Base-by-base conservation (phyloP, 345 rosid species). In the Hibiscus syriacus region DNA sequence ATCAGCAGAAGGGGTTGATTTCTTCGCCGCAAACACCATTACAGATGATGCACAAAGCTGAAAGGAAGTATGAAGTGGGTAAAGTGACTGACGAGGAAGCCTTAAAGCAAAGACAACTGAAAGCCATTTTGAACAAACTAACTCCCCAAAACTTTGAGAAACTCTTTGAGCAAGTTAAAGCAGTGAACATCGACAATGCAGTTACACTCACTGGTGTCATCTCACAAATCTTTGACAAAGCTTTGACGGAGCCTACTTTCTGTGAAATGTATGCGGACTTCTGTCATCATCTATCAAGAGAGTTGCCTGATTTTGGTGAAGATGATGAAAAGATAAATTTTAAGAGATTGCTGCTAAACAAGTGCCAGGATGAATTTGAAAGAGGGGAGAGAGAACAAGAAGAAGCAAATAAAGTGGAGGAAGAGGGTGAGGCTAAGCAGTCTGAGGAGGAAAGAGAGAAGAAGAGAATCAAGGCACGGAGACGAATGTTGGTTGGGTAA, bases 341-440 rank as follows among this genome's bases (percentile, higher is more conserved):
- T 74, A 92, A 77, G 80, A 86, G 98, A 73, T 63, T 89, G 77
- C 96, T 95, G 58, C 78, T 95, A 70, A 90, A 90, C 64, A 90
- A 95, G 83, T 95, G 99, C 68, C 97, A 94, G 82, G 97, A 86
- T 77, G 99, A 92, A 72, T 94, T 94, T 78, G 99, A 94, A 79
- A 85, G 93, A 69, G 98, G 96, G 49, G 93, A 85, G 74, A 82
- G 83, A 67, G 98, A 95, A 69, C 92, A 92, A 73, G 92, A 93
- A 82, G 96, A 90, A 86, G 98, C 96, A 38, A 75, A 91, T 77
- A 85, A 88, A 84, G 86, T 57, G 50, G 90, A 88, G 36, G 92
- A 86, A 73, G 98, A 89, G 67, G 98, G 98, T 29, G 92, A 80
- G 74, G 66, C 73, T 61, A 86, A 85, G 72, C 92, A 76, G 79